These are phyloP conservation scores for Trifolium pratense DNA, from an alignment of 306 rosid species.

Conservation along the genomic window DNA sequence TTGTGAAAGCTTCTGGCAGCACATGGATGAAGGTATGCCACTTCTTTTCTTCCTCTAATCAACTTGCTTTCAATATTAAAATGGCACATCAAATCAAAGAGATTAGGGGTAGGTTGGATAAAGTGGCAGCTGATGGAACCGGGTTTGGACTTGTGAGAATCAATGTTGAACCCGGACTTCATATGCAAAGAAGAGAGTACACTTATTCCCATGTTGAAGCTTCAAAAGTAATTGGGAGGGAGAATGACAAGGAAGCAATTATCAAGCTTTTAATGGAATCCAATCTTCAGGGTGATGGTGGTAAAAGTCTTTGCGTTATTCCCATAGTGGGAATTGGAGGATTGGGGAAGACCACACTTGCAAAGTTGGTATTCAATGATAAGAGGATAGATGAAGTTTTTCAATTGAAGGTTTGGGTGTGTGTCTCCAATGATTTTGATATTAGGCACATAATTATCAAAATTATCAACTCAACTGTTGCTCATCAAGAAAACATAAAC, in stretches of 20 bases:
- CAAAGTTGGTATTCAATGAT: neutral
- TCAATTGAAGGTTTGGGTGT: neutral
- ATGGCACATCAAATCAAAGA: no score
- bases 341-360: neutral
- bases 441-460: neutral
- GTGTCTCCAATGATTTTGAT: neutral
- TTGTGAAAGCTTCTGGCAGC: no score
- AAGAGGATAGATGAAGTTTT: neutral
- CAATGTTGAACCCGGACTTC: no score
- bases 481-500: no score
- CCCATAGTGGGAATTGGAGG: slow-evolving; percentile 41
- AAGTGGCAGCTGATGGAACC: no score
- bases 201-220: slow-evolving; percentile 28
- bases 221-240: slow-evolving; percentile 27
- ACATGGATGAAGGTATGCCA: no score
- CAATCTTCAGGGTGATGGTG: neutral
- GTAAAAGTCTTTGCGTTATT: slow-evolving; percentile 4
- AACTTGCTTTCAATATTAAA: no score
- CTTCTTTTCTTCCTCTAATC: no score
- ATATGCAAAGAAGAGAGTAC: neutral
- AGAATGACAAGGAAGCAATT: slow-evolving; percentile 10
- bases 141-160: no score
- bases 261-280: slow-evolving; percentile 6
- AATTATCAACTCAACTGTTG: neutral
- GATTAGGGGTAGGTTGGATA: no score